A percentile compares a stretch with the other conserved stretches of the same genome.
These are phyloP conservation scores for Fraxinus paxiana DNA, from an alignment of 305 asterid species.

Conservation along the genomic window DNA sequence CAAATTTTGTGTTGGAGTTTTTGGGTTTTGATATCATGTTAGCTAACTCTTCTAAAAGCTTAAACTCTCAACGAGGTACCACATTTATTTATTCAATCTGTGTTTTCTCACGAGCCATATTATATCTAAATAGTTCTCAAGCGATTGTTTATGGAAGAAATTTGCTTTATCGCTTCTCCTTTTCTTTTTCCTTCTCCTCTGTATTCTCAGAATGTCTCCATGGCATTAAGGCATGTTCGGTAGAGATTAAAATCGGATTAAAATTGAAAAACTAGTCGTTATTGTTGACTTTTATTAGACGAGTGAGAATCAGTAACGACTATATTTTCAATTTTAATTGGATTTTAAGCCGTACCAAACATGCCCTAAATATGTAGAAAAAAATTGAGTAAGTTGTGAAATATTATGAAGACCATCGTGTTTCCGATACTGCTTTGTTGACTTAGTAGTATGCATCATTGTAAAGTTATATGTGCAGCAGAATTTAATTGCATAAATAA, in stretches of 20 bases:
- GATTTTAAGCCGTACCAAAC: no score
- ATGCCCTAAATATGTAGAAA: neutral
- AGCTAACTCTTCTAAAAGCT: neutral
- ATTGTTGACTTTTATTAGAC: no score
- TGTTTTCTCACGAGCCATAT: neutral
- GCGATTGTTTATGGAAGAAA: constrained; percentile 5
- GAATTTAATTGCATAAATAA: constrained; percentile 4
- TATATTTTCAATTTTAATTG: no score
- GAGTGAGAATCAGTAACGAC: no score
- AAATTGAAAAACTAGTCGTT: no score
- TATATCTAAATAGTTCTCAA: neutral
- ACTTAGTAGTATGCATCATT: neutral
- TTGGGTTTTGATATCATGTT: neutral
- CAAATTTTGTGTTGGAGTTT: neutral
- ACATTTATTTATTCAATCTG: neutral
- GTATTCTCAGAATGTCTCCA: neutral
- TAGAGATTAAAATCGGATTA: no score
- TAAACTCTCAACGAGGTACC: neutral
- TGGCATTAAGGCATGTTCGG: neutral
- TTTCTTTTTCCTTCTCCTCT: neutral
- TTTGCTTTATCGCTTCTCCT: neutral
- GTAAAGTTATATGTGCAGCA: constrained; percentile 4
- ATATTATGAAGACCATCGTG: neutral
- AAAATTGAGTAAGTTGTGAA: neutral
- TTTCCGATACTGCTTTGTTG: neutral